A percentile compares a stretch with the other conserved stretches of the same genome.
Evolutionary conservation across 2,329 filamentous ascomycete species (phyloP).

Genomic region (Aspergillus tubingensis): DNA sequence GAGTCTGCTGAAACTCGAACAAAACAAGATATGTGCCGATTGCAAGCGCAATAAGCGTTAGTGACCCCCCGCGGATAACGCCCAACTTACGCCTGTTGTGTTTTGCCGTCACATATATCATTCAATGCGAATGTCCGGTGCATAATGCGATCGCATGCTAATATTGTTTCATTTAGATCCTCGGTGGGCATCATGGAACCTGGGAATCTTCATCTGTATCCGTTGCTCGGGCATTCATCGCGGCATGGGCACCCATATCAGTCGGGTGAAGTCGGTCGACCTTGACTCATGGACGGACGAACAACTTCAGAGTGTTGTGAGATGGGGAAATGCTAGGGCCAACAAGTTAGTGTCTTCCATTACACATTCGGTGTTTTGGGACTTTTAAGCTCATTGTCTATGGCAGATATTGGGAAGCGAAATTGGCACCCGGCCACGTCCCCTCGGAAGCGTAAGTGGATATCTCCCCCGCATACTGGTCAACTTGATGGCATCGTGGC

Average conservation of each 20-base stretch:
- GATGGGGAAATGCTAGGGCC: constrained; percentile 92
- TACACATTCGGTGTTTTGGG: constrained; percentile 6
- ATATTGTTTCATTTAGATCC: constrained; percentile 64
- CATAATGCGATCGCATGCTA: constrained; percentile 1
- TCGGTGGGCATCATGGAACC: constrained; percentile 98
- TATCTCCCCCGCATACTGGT: neutral
- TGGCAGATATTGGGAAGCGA: constrained; percentile 82
- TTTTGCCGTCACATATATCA: neutral
- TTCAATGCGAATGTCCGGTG: neutral
- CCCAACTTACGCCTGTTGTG: neutral
- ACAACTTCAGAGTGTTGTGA: constrained; percentile 88
- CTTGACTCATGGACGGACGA: constrained; percentile 98
- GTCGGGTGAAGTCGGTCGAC: constrained; percentile 95
- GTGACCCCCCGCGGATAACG: constrained; percentile 36
- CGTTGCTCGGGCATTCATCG: constrained; percentile 97
- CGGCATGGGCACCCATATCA: constrained; percentile 98
- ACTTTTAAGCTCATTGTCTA: constrained; percentile 15
- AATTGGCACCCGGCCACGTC: constrained; percentile 84
- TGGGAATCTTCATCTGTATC: constrained; percentile 97
- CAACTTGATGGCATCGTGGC: neutral
- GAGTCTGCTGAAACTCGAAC: constrained; percentile 87
- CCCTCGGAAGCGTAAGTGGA: constrained; percentile 75
- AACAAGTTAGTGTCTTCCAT: constrained; percentile 68
- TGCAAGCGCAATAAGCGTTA: constrained; percentile 98
- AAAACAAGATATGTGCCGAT: constrained; percentile 95